Evolutionary conservation across 176 grass and related monocot genomes (phyloP).

Genomic region (Cocos nucifera): DNA sequence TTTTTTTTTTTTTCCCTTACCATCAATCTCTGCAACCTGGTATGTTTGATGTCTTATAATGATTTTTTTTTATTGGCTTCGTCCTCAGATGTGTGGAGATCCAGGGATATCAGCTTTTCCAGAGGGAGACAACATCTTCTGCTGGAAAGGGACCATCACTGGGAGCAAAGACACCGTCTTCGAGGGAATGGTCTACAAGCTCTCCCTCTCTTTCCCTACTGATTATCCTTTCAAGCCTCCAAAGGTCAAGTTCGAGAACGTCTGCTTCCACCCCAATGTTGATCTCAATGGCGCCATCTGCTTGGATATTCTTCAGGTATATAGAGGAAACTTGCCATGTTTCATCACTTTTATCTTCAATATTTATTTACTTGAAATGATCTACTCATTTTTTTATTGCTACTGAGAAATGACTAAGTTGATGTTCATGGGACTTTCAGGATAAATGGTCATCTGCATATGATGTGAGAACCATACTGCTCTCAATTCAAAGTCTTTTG

Average conservation of each 20-base stretch:
- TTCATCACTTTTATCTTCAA: too few relatives aligned
- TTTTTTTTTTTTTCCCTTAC: too few relatives aligned
- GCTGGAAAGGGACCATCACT: slow-evolving; percentile 81
- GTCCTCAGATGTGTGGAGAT: slow-evolving; percentile 57
- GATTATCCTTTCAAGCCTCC: slow-evolving; percentile 97
- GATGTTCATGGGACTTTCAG: slow-evolving; percentile 23
- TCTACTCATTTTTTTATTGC: too few relatives aligned
- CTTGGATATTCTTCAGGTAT: slow-evolving; percentile 81
- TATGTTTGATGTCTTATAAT: too few relatives aligned
- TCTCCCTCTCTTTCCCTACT: slow-evolving; percentile 55
- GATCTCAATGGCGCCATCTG: slow-evolving; percentile 88
- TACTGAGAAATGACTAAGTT: too few relatives aligned
- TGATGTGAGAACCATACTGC: slow-evolving; percentile 95
- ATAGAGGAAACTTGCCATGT: too few relatives aligned
- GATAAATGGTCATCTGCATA: slow-evolving; percentile 98
- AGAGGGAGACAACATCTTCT: slow-evolving; percentile 86
- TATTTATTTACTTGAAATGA: too few relatives aligned
- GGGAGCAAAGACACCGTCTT: slow-evolving; percentile 65
- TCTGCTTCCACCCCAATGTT: slow-evolving; percentile 90
- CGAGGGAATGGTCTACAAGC: slow-evolving; percentile 71
- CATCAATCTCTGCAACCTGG: too few relatives aligned
- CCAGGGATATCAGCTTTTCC: slow-evolving; percentile 87
- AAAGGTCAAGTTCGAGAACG: slow-evolving; percentile 84
- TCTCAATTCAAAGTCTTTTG: slow-evolving; percentile 88
- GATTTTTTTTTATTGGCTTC: too few relatives aligned